phyloP scores from a whole-genome alignment of 2,329 filamentous ascomycete genomes.

The Fusarium sororula region DNA sequence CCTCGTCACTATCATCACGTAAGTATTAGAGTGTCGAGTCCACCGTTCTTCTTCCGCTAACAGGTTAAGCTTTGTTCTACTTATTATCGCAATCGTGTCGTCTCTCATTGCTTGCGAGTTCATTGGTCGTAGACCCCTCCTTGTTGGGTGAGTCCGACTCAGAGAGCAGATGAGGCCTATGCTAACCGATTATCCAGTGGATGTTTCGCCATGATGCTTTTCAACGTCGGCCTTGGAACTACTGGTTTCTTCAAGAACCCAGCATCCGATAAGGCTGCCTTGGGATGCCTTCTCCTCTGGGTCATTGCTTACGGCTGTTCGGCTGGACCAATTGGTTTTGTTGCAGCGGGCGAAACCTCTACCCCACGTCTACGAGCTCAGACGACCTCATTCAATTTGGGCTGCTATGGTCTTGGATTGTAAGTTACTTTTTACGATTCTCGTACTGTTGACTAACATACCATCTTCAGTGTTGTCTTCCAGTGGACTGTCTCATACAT shows the following conservation, averaged over 20 bases:
- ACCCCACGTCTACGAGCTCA: not conserved
- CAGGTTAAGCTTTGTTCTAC: not conserved
- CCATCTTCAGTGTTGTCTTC: not conserved
- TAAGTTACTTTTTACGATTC: not conserved
- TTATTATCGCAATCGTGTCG: not conserved
- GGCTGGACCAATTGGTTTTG: not conserved
- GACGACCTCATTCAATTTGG: not conserved
- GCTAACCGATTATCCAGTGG: not conserved
- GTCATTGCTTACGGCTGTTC: not conserved
- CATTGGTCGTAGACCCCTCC: not conserved
- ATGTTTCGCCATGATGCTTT: not conserved
- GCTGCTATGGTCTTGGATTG: not conserved
- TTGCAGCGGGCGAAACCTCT: conserved; percentile 3
- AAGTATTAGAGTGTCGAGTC: not conserved
- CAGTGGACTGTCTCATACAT: not conserved
- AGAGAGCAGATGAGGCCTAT: not conserved
- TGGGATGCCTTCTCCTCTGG: not conserved
- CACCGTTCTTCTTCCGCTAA: not conserved
- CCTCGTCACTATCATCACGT: not conserved
- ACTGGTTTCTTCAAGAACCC: not conserved
- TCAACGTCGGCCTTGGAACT: not conserved
- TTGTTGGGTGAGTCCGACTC: not conserved
- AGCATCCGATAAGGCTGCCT: not conserved
- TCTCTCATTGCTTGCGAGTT: not conserved
- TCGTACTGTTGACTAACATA: fast-evolving